phyloP scores from a whole-genome alignment of 2,329 filamentous ascomycete species.

The Balansia obtecta region DNA sequence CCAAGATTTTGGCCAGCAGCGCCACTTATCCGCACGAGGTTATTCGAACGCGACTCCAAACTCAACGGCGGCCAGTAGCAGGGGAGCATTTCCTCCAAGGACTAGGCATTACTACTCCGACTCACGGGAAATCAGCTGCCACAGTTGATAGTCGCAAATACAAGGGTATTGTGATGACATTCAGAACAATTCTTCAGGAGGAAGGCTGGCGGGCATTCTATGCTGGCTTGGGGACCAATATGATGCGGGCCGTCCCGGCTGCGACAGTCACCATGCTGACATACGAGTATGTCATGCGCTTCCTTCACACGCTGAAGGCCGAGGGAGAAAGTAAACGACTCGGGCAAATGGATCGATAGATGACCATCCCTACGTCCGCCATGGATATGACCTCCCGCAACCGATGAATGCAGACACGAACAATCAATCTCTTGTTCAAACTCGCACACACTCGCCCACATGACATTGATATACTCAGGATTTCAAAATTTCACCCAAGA shows the following conservation, averaged over 20 bases:
- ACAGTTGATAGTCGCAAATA: constrained; percentile 42
- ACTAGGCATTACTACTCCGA: constrained; percentile 28
- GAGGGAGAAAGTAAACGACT: constrained; percentile 24
- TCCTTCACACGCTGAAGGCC: constrained; percentile 31
- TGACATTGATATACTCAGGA: background rate
- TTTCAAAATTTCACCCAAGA: constrained; percentile 1
- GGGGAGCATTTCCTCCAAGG: constrained; percentile 40
- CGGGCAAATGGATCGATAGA: constrained; percentile 7
- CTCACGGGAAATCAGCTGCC: constrained; percentile 14
- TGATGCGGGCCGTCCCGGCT: constrained; percentile 89
- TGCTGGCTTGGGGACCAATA: constrained; percentile 92
- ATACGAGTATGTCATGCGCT: constrained; percentile 65
- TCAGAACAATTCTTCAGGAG: constrained; percentile 71
- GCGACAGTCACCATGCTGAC: constrained; percentile 97
- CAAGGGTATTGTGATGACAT: constrained; percentile 68
- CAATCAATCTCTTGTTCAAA: background rate
- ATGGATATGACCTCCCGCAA: background rate
- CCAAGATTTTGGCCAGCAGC: constrained; percentile 87
- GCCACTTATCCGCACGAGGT: constrained; percentile 97
- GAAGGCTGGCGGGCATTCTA: constrained; percentile 97
- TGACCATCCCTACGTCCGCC: too few species aligned
- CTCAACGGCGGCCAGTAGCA: constrained; percentile 63
- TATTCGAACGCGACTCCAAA: constrained; percentile 83
- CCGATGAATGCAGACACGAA: background rate
- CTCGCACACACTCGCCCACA: constrained; percentile 7